Percentiles rank a stretch among this genome's conserved stretches.
phyloP scores from a whole-genome alignment of 2,329 filamentous ascomycete species.

The Fusarium sp. region DNA sequence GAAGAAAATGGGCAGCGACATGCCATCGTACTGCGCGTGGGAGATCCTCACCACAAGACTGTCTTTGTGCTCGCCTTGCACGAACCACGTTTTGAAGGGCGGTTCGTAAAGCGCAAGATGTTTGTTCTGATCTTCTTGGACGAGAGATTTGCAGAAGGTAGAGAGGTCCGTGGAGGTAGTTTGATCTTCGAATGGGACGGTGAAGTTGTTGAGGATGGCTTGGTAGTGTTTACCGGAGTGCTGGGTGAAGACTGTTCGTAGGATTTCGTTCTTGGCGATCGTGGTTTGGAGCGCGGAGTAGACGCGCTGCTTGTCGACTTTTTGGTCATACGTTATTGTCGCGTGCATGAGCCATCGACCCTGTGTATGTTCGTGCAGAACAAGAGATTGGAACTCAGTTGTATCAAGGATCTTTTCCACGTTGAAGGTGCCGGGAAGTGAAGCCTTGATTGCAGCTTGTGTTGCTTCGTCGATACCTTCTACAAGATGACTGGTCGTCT shows the following conservation, averaged over 20 bases:
- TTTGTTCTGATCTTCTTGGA: background rate
- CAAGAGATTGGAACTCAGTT: background rate
- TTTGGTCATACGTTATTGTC: background rate
- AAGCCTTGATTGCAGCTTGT: fast-evolving
- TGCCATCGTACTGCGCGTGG: background rate
- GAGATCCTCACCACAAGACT: background rate
- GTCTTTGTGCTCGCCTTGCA: background rate
- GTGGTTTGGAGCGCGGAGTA: background rate
- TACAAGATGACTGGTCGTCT: background rate
- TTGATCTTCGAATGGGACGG: background rate
- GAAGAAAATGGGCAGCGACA: background rate
- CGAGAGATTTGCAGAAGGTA: background rate
- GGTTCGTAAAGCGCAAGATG: background rate
- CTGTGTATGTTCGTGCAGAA: background rate
- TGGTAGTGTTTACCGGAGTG: background rate
- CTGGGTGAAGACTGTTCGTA: background rate
- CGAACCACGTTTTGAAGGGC: background rate
- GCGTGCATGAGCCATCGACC: background rate
- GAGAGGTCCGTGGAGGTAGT: background rate
- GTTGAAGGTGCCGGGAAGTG: fast-evolving
- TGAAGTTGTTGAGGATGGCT: background rate
- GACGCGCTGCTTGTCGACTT: background rate
- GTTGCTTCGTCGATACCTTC: background rate
- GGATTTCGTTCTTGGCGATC: background rate
- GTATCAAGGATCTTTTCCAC: background rate